Evolutionary conservation across 495 filamentous ascomycete genomes (phyloP), one percentile per base, ranked within the genome.

Genomic region (Rhypophila decipiens): DNA sequence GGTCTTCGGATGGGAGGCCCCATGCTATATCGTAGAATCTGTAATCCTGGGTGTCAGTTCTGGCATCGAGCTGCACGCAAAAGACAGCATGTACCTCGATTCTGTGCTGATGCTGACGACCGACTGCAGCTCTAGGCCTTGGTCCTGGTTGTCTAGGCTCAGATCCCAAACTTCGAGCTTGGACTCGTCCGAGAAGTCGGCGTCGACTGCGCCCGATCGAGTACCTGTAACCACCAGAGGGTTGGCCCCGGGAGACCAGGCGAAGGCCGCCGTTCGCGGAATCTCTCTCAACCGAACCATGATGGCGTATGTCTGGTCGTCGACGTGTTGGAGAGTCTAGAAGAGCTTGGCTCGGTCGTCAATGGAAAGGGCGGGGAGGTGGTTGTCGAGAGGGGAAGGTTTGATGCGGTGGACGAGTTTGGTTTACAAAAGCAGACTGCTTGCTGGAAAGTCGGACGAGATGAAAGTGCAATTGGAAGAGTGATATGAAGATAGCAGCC

Each of bases 1-100:
- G 77, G 45, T 86, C 83, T 40, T 84, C 82, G 51, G 80, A 86
- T 39, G 85, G 82, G 56, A 83, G 78, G 27, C 86, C 83, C 93
- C 93, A 99, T 42, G 90, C 90, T 57, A 99, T 84, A 61, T 97
- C 91, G 64, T 97, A 89, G 71, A 99, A 99, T 49, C 93, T 96
- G 56, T 41, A 60, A 11, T 42, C 49, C 49, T 48, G 50, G 24
- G 39, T 47, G 18, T 10, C 12, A 24, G n/a, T n/a, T 19, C 10
- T n/a, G 24, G 10, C 10, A 27, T 12, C 24, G 3, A 12, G 7
- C 15, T 18, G n/a, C 22, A 40, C 10, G 24, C n/a, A 21, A 9
- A 44, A 15, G 15, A 34, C 21, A 5, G 38, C 24, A 20, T 34
- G 59, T 79, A 95, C 90, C 88, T 89, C 34, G 93, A 93, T 59